A percentile compares a stretch with the other conserved stretches of the same genome.
These are phyloP conservation scores for Xylaria acuta DNA, from an alignment of 495 filamentous ascomycete genomes.

Conservation along the genomic window DNA sequence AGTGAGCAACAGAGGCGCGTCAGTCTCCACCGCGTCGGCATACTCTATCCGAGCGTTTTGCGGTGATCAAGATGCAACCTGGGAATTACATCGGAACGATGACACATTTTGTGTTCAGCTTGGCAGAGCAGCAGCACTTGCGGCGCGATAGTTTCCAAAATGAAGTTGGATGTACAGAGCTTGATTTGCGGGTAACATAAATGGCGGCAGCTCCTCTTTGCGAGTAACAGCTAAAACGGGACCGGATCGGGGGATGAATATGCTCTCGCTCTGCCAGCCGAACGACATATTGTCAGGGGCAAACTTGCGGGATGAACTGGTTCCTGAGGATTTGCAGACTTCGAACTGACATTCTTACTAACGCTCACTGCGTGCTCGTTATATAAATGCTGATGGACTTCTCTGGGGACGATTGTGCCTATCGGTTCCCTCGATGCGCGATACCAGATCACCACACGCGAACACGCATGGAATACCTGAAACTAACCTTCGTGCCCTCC, in stretches of 20 bases:
- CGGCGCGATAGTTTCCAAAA: not conserved
- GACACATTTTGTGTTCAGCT: constrained; percentile 16
- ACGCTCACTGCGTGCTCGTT: constrained; percentile 74
- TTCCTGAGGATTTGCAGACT: constrained; percentile 24
- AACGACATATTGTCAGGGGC: constrained; percentile 15
- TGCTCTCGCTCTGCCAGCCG: constrained; percentile 26
- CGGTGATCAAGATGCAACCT: constrained; percentile 11
- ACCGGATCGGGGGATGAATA: constrained; percentile 17
- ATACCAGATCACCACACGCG: constrained; percentile 32
- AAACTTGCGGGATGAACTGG: not conserved
- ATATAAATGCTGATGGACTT: constrained; percentile 42
- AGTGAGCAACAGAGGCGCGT: constrained; percentile 51
- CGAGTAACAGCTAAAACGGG: not conserved
- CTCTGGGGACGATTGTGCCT: constrained; percentile 19
- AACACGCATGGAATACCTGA: constrained; percentile 36
- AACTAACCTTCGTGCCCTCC: constrained; percentile 46
- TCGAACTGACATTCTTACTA: constrained; percentile 46
- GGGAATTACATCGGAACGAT: constrained; percentile 25
- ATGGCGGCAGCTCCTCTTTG: not conserved
- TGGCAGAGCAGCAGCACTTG: constrained; percentile 25
- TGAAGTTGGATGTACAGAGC: constrained; percentile 1
- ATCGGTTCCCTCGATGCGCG: constrained; percentile 33
- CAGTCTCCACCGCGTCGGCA: not conserved
- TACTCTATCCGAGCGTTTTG: not conserved
- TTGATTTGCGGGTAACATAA: not conserved